These are phyloP conservation scores for Alternaria tenuissima DNA, from an alignment of 2,329 filamentous ascomycete species.

Conservation along the genomic window DNA sequence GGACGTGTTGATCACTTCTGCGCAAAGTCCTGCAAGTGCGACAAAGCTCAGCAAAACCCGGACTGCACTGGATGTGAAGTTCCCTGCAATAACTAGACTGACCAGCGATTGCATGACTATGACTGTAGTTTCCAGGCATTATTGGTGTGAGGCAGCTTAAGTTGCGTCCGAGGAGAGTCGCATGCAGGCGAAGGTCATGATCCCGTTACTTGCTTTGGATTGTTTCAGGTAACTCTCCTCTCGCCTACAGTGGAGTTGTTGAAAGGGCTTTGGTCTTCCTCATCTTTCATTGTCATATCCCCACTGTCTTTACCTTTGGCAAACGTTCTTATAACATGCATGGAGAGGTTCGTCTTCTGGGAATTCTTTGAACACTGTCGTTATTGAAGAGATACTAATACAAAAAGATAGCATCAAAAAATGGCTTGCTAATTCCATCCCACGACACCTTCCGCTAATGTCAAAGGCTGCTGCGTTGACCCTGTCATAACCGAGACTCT, in stretches of 20 bases:
- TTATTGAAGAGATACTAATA: fast-evolving
- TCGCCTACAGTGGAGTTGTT: too few species aligned
- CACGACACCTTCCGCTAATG: conserved; percentile 44
- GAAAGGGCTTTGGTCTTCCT: neutral
- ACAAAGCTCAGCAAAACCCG: neutral
- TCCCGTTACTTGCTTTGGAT: fast-evolving
- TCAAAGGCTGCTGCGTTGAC: conserved; percentile 26
- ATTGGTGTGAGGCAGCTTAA: neutral
- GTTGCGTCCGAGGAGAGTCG: neutral
- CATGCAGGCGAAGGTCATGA: neutral
- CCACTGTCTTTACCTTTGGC: neutral
- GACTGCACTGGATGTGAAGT: neutral
- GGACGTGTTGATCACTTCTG: neutral
- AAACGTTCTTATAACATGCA: neutral
- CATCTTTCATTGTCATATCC: neutral
- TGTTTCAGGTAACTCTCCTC: neutral
- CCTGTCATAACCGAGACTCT: conserved; percentile 42
- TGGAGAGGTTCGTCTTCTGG: neutral
- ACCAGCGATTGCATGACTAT: neutral
- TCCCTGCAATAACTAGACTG: neutral
- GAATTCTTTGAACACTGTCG: neutral
- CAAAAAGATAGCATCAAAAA: fast-evolving
- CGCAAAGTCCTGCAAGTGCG: neutral
- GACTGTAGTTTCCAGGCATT: neutral
- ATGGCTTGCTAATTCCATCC: conserved; percentile 42